These are phyloP conservation scores for Apophysomyces elegans DNA, from an alignment of 371 early-diverging fungal species.

Conservation along the genomic window DNA sequence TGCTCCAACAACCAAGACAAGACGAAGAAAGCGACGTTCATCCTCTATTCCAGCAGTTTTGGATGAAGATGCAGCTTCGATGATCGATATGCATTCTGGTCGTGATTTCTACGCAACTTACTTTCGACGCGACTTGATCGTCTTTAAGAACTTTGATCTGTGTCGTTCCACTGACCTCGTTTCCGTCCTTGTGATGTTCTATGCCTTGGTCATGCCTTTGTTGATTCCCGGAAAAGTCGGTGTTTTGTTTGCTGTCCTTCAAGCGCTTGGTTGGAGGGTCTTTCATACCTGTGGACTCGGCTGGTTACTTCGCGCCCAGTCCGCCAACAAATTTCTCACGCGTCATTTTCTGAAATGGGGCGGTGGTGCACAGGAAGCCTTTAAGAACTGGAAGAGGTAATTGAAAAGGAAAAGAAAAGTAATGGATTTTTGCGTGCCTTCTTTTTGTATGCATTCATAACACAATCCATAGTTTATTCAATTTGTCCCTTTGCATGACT, in stretches of 20 bases:
- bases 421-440: not conserved
- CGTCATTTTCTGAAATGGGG: constrained; percentile 88
- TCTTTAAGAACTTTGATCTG: constrained; percentile 83
- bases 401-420: not conserved
- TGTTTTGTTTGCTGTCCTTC: constrained; percentile 46
- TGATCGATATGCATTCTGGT: constrained; percentile 27
- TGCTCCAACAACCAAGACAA: constrained; percentile 47
- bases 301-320: constrained; percentile 70
- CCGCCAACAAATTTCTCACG: constrained; percentile 75
- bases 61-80: constrained; percentile 21
- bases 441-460: no score
- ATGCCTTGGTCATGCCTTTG: constrained; percentile 69
- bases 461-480: constrained; percentile 69
- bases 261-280: constrained; percentile 82
- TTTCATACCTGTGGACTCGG: constrained; percentile 81
- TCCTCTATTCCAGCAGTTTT: constrained; percentile 15
- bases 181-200: constrained; percentile 65
- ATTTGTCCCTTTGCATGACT: constrained; percentile 85
- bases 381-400: constrained; percentile 82
- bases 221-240: constrained; percentile 43
- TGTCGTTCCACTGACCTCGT: constrained; percentile 79
- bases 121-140: constrained; percentile 78
- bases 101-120: constrained; percentile 43
- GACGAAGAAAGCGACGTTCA: constrained; percentile 18
- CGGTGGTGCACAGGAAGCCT: constrained; percentile 79